Base-by-base conservation (phyloP, 2,329 filamentous ascomycete genomes). In the Sporothrix pallida region DNA sequence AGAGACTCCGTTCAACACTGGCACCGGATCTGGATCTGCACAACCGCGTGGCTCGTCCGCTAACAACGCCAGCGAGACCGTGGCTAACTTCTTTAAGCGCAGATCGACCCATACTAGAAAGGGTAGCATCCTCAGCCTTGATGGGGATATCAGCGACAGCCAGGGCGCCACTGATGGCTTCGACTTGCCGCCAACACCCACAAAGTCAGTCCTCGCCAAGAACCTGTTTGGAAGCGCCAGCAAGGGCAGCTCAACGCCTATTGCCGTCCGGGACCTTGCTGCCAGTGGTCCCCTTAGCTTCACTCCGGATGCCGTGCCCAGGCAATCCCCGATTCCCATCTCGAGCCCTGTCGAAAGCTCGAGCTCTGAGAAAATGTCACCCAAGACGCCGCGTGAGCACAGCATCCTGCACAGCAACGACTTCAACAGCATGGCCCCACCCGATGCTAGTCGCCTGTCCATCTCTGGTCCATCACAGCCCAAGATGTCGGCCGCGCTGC, bases 181-280 rank as follows among this genome's bases (percentile, higher is more conserved):
- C 12, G 94, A 97, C 69, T 85, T 95, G 73, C 95, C 95, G n/a
- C 95, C 95, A 0, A 99, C 96, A 1, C 96, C 96, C 0, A 98
- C 96, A 0, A 98, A 97, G 89, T 77, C 84, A 80, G 74, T 83
- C 83, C 72, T 84, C 81, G 56, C 83, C 82, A 78, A 87, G 75
- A 80, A 78, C 17, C 52, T 77, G 8, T 73, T 80, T 52, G 77
- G 78, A 1, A 77, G 77, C 26, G 75, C 50, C 4, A 70, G 13
- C 72, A 74, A 71, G 54, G 70, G 54, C 31, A 54, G 37, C 9
- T 72, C 76, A 7, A 77, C 76, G 0, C 78, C 78, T 1, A 74
- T 78, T 13, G 75, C 77, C 13, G 23, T 65, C 5, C 78, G 77
- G 7, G 68, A 75, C 23, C 6, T 70, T 3, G 44, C 48, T 44